Percentiles rank a stretch among this genome's conserved stretches.
Evolutionary conservation across 2,329 filamentous ascomycete species (phyloP).

Genomic region (Anthostomella pinea): DNA sequence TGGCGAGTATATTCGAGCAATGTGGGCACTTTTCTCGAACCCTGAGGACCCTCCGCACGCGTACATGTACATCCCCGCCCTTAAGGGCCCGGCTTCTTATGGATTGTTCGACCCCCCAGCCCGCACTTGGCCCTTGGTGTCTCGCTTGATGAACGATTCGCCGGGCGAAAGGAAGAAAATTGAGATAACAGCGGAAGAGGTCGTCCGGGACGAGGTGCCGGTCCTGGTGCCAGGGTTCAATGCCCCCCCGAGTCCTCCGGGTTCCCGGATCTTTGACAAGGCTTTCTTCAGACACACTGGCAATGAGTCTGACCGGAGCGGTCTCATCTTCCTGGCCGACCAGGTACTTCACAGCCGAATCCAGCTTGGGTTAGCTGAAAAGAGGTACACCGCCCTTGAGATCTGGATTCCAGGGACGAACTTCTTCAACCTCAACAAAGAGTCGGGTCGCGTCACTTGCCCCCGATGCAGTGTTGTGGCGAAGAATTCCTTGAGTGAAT

Average conservation of each 20-base stretch:
- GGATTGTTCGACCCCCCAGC: slow-evolving; percentile 14
- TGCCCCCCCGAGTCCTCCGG: too few species aligned
- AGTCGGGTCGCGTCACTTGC: slow-evolving; percentile 7
- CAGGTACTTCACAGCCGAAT: background rate
- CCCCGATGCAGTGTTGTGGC: background rate
- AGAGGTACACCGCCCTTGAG: slow-evolving; percentile 12
- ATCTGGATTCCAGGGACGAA: slow-evolving; percentile 17
- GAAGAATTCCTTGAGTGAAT: slow-evolving; percentile 9
- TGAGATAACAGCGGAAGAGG: background rate
- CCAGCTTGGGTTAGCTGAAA: background rate
- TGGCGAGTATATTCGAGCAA: slow-evolving; percentile 16
- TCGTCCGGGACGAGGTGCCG: slow-evolving; percentile 4
- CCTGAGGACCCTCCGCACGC: slow-evolving; percentile 2
- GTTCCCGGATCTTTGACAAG: slow-evolving; percentile 6
- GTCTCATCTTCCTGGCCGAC: slow-evolving; percentile 7
- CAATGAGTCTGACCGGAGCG: background rate
- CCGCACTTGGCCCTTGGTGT: slow-evolving; percentile 5
- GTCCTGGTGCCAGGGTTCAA: slow-evolving; percentile 12
- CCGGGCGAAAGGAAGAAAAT: slow-evolving; percentile 4
- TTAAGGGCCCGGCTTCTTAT: slow-evolving; percentile 9
- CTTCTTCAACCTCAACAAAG: slow-evolving; percentile 8
- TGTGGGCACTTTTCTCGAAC: too few species aligned
- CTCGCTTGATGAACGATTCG: too few species aligned
- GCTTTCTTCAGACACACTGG: slow-evolving; percentile 1
- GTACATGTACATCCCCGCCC: too few species aligned